Percentiles rank a stretch among this genome's conserved stretches.
phyloP scores from a whole-genome alignment of 768 basidiomycete genomes.

The Chiua virens region DNA sequence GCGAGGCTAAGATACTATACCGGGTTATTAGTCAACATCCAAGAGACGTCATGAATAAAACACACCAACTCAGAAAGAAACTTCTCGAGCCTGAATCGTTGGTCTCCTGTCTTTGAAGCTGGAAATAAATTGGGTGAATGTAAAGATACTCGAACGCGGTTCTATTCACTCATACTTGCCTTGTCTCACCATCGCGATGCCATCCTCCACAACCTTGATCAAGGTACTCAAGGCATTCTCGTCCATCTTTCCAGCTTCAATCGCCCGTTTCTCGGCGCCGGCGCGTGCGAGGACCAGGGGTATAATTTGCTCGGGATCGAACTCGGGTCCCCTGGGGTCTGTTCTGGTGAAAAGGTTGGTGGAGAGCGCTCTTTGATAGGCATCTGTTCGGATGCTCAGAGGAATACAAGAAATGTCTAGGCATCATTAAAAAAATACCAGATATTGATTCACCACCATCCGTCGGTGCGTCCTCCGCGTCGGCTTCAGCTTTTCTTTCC shows the following conservation, averaged over 20 bases:
- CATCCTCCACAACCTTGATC: constrained; percentile 60
- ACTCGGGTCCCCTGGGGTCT: constrained; percentile 15
- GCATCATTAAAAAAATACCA: constrained; percentile 14
- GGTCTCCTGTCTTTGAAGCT: constrained; percentile 72
- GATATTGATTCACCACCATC: constrained; percentile 25
- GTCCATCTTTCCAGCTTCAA: constrained; percentile 50
- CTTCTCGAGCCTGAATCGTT: constrained; percentile 78
- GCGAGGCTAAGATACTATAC: constrained; percentile 46
- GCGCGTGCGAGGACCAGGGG: constrained; percentile 64
- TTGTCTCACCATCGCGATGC: constrained; percentile 58
- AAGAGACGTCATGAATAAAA: constrained; percentile 9
- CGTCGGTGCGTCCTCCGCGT: constrained; percentile 18
- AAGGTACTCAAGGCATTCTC: constrained; percentile 53
- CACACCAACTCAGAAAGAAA: constrained; percentile 75
- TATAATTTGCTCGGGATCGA: constrained; percentile 65
- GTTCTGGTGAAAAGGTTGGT: constrained; percentile 49
- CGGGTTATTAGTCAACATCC: neutral
- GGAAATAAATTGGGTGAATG: neutral
- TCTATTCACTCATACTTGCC: constrained; percentile 36
- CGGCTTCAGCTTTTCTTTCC: constrained; percentile 21
- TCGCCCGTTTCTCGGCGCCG: constrained; percentile 57
- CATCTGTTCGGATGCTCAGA: constrained; percentile 39
- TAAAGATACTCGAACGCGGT: neutral
- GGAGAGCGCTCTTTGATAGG: constrained; percentile 56
- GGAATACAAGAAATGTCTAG: neutral